Evolutionary conservation across 208 protist genomes (phyloP), one percentile per base, ranked within the genome.

Genomic region (Leishmania martiniquensis): DNA sequence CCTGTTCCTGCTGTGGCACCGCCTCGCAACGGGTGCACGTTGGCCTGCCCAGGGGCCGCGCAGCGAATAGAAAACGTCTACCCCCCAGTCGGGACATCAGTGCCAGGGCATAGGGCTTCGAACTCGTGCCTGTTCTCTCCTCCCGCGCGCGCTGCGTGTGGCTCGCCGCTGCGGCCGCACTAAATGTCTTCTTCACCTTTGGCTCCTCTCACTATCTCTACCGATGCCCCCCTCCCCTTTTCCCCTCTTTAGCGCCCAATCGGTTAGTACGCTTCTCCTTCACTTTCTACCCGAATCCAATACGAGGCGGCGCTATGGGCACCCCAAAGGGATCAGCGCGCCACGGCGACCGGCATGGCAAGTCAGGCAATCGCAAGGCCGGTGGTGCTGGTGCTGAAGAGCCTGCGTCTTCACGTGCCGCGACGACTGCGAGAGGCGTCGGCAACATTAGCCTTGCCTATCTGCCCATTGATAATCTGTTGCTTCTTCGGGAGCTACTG

Each of bases 401-500:
- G n/a, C 6, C 66, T 39, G 25, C 44, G 66, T 22, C 44, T 17
- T 34, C 25, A 22, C 17, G 29, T 44, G n/a, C 69, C 52, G 39
- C 70, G 52, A 29, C 54, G 9, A 17, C 72, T 29, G 51, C 55
- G 55, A 75, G 20, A 34, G 39, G 37, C 15, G 52, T 20, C 25
- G 3, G 42, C 29, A 60, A 51, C 52, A 55, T 77, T 0, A 1
- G 49, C 10, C 52, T 83, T 42, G 54, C 68, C 3, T 76, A 74
- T 17, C 55, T 76, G 44, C 49, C 73, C 20, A 49, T 77, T 6
- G 39, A 77, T 29, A 76, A 62, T 3, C 75, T 84, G 39, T 44
- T 60, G 1, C 68, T 25, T 12, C 69, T 84, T 34, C 51, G 77
- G 42, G 75, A 84, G 59, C 47, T 84, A 4, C 66, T 84, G 60